These are phyloP conservation scores for Whalleya microplaca DNA, from an alignment of 2,329 filamentous ascomycete species.

Conservation along the genomic window DNA sequence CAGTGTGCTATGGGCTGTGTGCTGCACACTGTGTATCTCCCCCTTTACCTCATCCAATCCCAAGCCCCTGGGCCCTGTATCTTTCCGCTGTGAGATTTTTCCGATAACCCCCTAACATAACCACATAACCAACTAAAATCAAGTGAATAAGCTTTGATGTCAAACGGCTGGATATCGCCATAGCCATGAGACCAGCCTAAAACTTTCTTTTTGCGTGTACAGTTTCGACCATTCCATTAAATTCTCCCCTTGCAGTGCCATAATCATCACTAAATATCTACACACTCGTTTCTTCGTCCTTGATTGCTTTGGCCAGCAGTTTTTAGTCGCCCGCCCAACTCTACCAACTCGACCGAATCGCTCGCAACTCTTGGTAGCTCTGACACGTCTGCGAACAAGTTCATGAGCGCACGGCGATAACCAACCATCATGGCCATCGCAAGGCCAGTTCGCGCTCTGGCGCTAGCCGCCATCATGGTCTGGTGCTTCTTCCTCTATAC, in stretches of 20 bases:
- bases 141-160: conserved; percentile 4
- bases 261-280: background rate
- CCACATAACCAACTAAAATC: conserved; percentile 9
- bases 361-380: background rate
- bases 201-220: conserved; percentile 17
- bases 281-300: background rate
- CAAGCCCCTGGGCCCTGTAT: background rate
- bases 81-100: conserved; percentile 23
- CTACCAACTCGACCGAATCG: too few relatives aligned
- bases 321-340: background rate
- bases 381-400: conserved; percentile 14
- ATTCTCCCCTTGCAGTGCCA: background rate
- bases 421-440: conserved; percentile 76
- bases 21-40: conserved; percentile 17
- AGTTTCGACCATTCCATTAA: conserved; percentile 16
- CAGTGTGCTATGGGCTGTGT: background rate
- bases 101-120: conserved; percentile 17
- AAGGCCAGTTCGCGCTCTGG: conserved; percentile 80
- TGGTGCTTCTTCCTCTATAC: conserved; percentile 81
- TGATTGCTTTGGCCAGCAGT: background rate
- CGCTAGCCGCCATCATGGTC: conserved; percentile 69
- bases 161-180: conserved; percentile 10
- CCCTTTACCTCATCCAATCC: background rate
- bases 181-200: conserved; percentile 4
- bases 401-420: conserved; percentile 33